Evolutionary conservation across 805 yeast genomes (phyloP), one percentile per base, ranked within the genome.

Genomic region (Candida maris): DNA sequence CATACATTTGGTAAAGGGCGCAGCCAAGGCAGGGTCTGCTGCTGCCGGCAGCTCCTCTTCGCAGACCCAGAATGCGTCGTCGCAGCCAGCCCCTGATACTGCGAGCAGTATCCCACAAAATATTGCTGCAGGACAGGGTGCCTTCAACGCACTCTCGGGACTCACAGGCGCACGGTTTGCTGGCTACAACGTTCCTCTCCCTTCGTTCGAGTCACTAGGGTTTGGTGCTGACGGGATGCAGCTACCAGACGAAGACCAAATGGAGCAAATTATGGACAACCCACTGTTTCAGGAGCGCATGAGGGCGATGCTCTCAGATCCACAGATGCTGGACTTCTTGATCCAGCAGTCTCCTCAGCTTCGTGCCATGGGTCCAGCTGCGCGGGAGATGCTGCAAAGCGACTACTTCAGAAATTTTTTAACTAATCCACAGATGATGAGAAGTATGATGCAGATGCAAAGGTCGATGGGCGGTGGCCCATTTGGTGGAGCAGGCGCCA

Each of bases 131-230:
- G 98, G 98, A 4, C 82, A 78, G 45, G 93, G 91, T 9, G 74
- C 94, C 0, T 85, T 82, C 61, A 87, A 93, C 61, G 95, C 96
- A 24, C 70, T 93, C 52, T 89, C 95, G 8, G 96, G 84, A 46
- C 69, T 91, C 46, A 91, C 97, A 1, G 91, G 96, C 33, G 97
- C 97, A 2, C 77, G 97, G 37, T 93, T 88, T 55, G 97, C 97
- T 3, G 98, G 98, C 1, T 80, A 78, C 51, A 65, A 68, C 32
- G 75, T 88, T 6, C 89, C 87, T 51, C 69, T 93, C 61, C 97
- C 98, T 4, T 73, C 85, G 3, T 75, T 86, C 83, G 63, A 58
- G 39, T 52, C 54, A 15, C 39, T 58, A 17, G 63, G 63, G 12
- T 88, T 91, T 65, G 96, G 96, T 1, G 89, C 96, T 19, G 97